phyloP scores from a whole-genome alignment of 2,329 filamentous ascomycete species.

The Plectosphaerella plurivora region DNA sequence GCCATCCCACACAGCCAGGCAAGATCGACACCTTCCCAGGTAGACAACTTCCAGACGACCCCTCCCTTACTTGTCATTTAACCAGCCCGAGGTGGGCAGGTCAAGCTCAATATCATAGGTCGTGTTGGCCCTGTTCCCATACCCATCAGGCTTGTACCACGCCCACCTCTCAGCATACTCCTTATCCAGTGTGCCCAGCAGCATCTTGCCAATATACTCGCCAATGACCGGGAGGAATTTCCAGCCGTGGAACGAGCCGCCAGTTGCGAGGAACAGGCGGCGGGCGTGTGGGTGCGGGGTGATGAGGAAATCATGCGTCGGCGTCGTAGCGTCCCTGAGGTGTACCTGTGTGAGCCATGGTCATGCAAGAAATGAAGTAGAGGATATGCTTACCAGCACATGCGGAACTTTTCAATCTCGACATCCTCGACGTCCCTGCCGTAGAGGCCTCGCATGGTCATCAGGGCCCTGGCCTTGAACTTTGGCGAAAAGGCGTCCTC shows the following conservation, averaged over 20 bases:
- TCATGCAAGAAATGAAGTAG: background rate
- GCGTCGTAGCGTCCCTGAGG: conserved; percentile 55
- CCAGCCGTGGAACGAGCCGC: conserved; percentile 61
- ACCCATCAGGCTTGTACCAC: conserved; percentile 38
- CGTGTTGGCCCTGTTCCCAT: conserved; percentile 35
- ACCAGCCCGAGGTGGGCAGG: conserved; percentile 24
- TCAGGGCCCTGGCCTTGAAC: conserved; percentile 38
- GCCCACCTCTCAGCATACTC: conserved; percentile 37
- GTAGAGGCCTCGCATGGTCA: conserved; percentile 34
- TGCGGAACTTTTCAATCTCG: conserved; percentile 36
- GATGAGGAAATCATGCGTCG: conserved; percentile 59
- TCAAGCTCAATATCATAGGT: conserved; percentile 36
- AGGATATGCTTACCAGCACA: conserved; percentile 36
- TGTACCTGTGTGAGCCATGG: background rate
- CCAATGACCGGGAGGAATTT: conserved; percentile 62
- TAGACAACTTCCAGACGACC: background rate
- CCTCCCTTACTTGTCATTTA: conserved; percentile 7
- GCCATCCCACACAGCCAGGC: too few relatives aligned
- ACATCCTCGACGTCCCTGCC: conserved; percentile 32
- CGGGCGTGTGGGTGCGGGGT: conserved; percentile 42
- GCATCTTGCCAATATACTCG: conserved; percentile 50
- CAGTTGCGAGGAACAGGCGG: conserved; percentile 56
- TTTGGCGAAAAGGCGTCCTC: conserved; percentile 29
- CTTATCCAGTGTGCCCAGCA: conserved; percentile 33
- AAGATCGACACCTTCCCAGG: too few relatives aligned